These are phyloP conservation scores for Hordeum pubiflorum DNA, from an alignment of 202 grass and related monocot genomes.

Conservation along the genomic window DNA sequence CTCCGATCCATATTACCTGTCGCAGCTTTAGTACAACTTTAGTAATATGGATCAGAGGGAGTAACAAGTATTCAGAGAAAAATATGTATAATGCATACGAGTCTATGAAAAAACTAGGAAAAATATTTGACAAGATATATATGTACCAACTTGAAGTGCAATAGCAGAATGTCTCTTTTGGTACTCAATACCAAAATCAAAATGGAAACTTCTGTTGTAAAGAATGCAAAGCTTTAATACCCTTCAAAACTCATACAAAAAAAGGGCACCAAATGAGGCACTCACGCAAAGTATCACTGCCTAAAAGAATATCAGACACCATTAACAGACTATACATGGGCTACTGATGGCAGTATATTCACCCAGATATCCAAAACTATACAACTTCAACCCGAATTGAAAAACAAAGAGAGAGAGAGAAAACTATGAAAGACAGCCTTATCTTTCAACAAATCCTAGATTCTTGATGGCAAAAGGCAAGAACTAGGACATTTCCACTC, in stretches of 20 bases:
- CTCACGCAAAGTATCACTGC: constrained; percentile 1
- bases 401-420: background rate
- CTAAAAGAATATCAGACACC: background rate
- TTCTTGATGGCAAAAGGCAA: background rate
- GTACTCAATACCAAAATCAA: constrained; percentile 5
- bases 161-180: background rate
- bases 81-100: background rate
- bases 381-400: background rate
- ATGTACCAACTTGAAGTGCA: constrained; percentile 6
- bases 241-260: constrained; percentile 9
- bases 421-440: background rate
- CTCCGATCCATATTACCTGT: no score
- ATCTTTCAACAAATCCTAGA: constrained; percentile 14
- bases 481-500: background rate
- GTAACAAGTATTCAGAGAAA: background rate
- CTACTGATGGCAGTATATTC: constrained; percentile 3
- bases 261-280: background rate
- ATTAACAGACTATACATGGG: background rate
- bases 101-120: background rate
- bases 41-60: background rate
- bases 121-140: background rate
- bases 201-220: background rate
- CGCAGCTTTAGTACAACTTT: background rate
- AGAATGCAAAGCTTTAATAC: background rate
- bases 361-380: constrained; percentile 26